phyloP scores from a whole-genome alignment of 2,329 filamentous ascomycete genomes.

The Hypomyces perniciosus region DNA sequence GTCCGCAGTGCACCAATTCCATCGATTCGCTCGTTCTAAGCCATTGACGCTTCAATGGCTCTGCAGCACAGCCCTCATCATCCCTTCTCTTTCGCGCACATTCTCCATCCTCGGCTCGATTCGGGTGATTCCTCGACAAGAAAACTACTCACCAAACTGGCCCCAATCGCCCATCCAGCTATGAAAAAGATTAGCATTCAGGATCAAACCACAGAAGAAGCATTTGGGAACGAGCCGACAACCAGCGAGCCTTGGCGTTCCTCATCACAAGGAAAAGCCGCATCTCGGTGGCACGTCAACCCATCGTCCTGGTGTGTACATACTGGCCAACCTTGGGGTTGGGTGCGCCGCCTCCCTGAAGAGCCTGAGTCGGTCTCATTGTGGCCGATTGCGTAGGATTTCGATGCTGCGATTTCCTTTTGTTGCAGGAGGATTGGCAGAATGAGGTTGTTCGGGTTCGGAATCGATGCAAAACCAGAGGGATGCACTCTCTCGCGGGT shows the following conservation, averaged over 20 bases:
- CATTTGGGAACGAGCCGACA: conserved; percentile 20
- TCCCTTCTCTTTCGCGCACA: conserved; percentile 1
- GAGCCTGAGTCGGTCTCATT: conserved; percentile 38
- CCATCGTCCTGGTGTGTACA: conserved; percentile 16
- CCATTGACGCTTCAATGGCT: not conserved
- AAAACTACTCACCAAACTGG: conserved; percentile 57
- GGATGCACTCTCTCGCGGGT: conserved; percentile 22
- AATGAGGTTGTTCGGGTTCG: conserved; percentile 12
- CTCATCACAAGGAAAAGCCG: conserved; percentile 27
- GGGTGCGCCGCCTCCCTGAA: conserved; percentile 28
- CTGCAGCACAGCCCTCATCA: not conserved
- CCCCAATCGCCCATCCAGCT: conserved; percentile 75
- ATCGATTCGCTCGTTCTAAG: not conserved
- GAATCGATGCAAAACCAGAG: conserved; percentile 20
- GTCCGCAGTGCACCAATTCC: not conserved
- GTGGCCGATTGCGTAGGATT: conserved; percentile 16
- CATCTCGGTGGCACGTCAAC: conserved; percentile 16
- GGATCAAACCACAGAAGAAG: not conserved
- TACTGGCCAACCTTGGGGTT: conserved; percentile 31
- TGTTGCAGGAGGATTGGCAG: conserved; percentile 4
- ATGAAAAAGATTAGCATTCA: conserved; percentile 14
- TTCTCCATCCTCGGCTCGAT: conserved; percentile 16
- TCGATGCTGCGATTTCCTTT: conserved; percentile 13
- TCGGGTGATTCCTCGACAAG: conserved; percentile 15
- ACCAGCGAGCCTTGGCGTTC: conserved; percentile 8